Conservation (phyloP, 192 early-diverging fungal species). For the Entomortierella chlamydospora region DNA sequence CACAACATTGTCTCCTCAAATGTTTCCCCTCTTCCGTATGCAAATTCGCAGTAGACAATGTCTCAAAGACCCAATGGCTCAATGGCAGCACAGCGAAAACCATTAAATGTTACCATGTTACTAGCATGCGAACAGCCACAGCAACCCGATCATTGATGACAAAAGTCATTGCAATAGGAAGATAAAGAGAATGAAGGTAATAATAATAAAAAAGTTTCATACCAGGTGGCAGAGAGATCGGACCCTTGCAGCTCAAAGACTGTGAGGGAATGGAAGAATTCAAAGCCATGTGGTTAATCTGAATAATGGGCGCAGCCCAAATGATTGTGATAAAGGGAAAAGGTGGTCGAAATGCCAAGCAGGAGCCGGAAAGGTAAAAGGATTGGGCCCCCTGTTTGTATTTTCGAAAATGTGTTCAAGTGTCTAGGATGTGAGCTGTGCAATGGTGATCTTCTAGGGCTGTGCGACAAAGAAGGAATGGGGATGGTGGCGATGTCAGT, state of each 20-base stretch:
- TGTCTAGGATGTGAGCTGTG: too few species aligned
- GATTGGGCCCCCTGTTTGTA: not conserved
- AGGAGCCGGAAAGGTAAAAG: slow-evolving; percentile 2
- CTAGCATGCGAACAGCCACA: not conserved
- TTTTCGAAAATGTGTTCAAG: too few species aligned
- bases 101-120: not conserved
- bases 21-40: too few species aligned
- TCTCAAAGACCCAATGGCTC: not conserved
- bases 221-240: slow-evolving; percentile 16
- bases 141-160: not conserved
- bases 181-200: not conserved
- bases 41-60: too few species aligned
- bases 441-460: not conserved
- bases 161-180: not conserved
- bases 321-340: not conserved
- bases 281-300: not conserved
- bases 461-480: not conserved
- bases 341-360: not conserved
- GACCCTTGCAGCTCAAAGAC: slow-evolving; percentile 7
- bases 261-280: not conserved
- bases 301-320: not conserved
- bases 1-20: too few species aligned
- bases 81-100: not conserved
- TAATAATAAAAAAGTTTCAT: not conserved
- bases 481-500: slow-evolving; percentile 3